A percentile compares a stretch with the other conserved stretches of the same genome.
phyloP scores from a whole-genome alignment of 805 yeast genomes.

The Candida succiphila region DNA sequence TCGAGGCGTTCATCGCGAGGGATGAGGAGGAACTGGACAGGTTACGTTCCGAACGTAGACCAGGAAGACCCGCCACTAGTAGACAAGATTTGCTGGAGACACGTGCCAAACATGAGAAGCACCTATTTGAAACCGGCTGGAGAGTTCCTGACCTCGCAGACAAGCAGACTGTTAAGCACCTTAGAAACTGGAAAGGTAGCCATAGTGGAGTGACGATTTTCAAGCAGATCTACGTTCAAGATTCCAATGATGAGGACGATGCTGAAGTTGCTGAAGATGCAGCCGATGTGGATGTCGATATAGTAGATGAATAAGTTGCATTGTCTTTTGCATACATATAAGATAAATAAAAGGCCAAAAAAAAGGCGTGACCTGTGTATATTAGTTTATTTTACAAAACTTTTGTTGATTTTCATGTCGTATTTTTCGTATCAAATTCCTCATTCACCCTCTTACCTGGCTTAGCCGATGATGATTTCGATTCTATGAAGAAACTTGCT shows the following conservation, averaged over 20 bases:
- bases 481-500: slow-evolving; percentile 19
- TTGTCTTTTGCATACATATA: too few species aligned
- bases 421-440: too few species aligned
- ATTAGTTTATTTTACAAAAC: background rate
- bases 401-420: too few species aligned
- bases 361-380: background rate
- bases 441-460: too few species aligned
- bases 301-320: too few species aligned
- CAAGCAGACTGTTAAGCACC: slow-evolving; percentile 41
- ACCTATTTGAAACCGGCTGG: slow-evolving; percentile 59
- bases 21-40: slow-evolving; percentile 68
- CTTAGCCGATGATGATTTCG: too few species aligned
- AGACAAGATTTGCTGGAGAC: slow-evolving; percentile 61
- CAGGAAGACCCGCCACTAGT: slow-evolving; percentile 78
- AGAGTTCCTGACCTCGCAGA: slow-evolving; percentile 65
- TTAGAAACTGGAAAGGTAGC: slow-evolving; percentile 75
- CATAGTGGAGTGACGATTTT: slow-evolving; percentile 66
- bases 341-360: too few species aligned
- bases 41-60: slow-evolving; percentile 54
- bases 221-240: slow-evolving; percentile 31
- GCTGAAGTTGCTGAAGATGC: background rate
- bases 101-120: slow-evolving; percentile 48
- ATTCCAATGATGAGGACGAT: slow-evolving; percentile 3
- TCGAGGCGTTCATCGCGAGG: slow-evolving; percentile 54
- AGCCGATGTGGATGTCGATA: background rate